Conservation (phyloP, 2,329 filamentous ascomycete genomes). For the Bipolaris gigantea region DNA sequence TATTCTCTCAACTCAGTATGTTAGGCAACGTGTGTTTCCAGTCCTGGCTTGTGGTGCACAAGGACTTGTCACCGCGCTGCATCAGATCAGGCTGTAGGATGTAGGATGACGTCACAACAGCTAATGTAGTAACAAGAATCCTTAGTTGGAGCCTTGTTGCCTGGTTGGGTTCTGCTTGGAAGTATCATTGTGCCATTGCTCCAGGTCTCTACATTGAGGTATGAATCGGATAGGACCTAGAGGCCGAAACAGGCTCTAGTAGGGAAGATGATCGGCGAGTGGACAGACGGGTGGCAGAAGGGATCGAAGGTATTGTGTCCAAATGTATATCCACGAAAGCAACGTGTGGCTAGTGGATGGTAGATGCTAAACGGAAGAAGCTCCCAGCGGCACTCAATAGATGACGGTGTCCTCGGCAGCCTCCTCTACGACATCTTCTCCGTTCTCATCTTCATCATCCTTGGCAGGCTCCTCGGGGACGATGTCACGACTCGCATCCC, state of each 20-base stretch:
- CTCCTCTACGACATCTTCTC: conserved; percentile 73
- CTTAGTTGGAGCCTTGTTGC: background rate
- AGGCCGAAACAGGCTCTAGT: background rate
- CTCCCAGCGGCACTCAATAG: conserved; percentile 60
- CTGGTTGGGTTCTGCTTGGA: background rate
- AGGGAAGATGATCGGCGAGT: background rate
- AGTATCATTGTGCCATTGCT: background rate
- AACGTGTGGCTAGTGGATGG: background rate
- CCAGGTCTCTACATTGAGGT: background rate
- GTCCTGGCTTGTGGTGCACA: background rate
- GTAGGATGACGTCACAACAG: no score
- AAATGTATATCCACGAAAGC: background rate
- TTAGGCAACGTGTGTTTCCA: background rate
- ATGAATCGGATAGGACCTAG: background rate
- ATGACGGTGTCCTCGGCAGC: conserved; percentile 90
- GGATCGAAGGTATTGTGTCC: background rate
- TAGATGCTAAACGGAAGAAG: background rate
- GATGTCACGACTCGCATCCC: conserved; percentile 31
- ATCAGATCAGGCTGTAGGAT: background rate
- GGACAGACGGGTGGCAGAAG: no score
- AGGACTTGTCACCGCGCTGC: background rate
- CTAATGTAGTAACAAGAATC: background rate
- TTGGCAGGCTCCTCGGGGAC: conserved; percentile 43
- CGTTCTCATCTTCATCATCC: conserved; percentile 65
- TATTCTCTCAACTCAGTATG: background rate